Evolutionary conservation across 139 green algal species (phyloP).

Genomic region (Picochlorum sp.): DNA sequence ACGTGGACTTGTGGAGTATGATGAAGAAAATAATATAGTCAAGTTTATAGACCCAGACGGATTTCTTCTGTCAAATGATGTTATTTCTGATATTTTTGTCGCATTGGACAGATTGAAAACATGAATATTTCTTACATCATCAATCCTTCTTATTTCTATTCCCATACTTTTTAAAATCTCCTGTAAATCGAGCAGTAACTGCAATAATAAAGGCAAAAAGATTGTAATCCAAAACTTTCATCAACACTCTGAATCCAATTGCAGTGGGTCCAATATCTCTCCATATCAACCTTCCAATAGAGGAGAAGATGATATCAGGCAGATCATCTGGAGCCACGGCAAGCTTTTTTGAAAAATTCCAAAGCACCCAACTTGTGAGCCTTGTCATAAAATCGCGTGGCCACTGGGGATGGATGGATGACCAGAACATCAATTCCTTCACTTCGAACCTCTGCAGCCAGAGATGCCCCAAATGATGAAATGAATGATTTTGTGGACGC

Average conservation of each 20-base stretch:
- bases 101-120: constrained; percentile 5
- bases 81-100: constrained; percentile 76
- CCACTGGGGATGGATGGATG: constrained; percentile 89
- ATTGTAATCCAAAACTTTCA: constrained; percentile 88
- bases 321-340: constrained; percentile 71
- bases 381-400: constrained; percentile 61
- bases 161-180: constrained; percentile 64
- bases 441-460: constrained; percentile 75
- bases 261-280: constrained; percentile 76
- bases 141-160: constrained; percentile 1
- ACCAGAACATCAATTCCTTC: constrained; percentile 89
- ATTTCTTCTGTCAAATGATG: constrained; percentile 76
- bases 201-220: constrained; percentile 58
- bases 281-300: constrained; percentile 66
- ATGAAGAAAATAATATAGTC: constrained; percentile 18
- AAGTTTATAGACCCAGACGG: constrained; percentile 69
- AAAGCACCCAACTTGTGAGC: constrained; percentile 75
- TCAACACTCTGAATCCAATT: constrained; percentile 71
- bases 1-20: constrained; percentile 19
- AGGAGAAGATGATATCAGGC: constrained; percentile 63
- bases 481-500: constrained; percentile 82
- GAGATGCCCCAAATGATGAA: constrained; percentile 74
- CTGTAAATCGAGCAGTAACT: constrained; percentile 50
- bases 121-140: too few species aligned
- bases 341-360: constrained; percentile 87